Percentiles rank a stretch among this genome's conserved stretches.
Evolutionary conservation across 768 basidiomycete species (phyloP).

Genomic region (Psilocybe sp.): DNA sequence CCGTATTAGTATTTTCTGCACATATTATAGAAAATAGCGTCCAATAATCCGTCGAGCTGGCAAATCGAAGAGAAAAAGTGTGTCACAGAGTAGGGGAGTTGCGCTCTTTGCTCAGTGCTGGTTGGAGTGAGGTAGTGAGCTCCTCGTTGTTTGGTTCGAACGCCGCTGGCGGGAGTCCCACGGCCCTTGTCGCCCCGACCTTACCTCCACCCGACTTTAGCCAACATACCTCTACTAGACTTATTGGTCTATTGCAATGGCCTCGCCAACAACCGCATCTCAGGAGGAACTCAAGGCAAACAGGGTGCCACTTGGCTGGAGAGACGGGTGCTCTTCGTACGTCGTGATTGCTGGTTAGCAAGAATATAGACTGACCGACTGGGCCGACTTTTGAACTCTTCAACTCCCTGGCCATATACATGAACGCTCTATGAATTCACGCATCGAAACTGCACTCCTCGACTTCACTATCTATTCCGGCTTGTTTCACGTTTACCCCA

Average conservation of each 20-base stretch:
- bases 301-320: slow-evolving; percentile 76
- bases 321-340: slow-evolving; percentile 90
- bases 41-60: too few species aligned
- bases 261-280: slow-evolving; percentile 76
- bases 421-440: too few species aligned
- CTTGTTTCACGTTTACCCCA: neutral
- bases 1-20: too few species aligned
- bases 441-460: neutral
- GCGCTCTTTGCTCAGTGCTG: neutral
- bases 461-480: neutral
- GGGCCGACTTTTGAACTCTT: too few species aligned
- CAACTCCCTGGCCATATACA: too few species aligned
- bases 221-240: slow-evolving; percentile 4
- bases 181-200: neutral
- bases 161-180: neutral
- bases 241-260: slow-evolving; percentile 38
- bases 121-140: neutral
- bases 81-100: too few species aligned
- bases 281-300: slow-evolving; percentile 77
- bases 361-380: too few species aligned
- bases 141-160: slow-evolving; percentile 7
- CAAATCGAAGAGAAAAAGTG: too few species aligned
- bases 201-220: slow-evolving; percentile 12
- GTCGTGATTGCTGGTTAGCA: slow-evolving; percentile 26
- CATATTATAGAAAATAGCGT: too few species aligned